Percentiles rank a stretch among this genome's conserved stretches.
phyloP scores from a whole-genome alignment of 169 alveolate genomes.

The Cryptosporidium bovis region DNA sequence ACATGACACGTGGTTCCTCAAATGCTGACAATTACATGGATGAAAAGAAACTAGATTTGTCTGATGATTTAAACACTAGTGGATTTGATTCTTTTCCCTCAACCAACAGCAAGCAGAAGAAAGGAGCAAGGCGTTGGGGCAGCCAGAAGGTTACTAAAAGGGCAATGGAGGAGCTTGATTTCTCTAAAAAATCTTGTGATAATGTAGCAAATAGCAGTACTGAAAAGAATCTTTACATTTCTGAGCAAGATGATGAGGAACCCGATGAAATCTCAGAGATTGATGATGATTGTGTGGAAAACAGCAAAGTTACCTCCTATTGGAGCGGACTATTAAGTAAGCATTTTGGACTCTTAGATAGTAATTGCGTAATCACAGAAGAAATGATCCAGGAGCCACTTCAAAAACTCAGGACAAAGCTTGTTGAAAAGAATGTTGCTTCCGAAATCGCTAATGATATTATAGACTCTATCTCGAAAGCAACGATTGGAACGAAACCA shows the following conservation, averaged over 20 bases:
- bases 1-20: slow-evolving; percentile 24
- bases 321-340: slow-evolving; percentile 85
- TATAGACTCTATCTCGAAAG: slow-evolving; percentile 85
- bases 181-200: slow-evolving; percentile 52
- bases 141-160: slow-evolving; percentile 73
- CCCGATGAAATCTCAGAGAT: slow-evolving; percentile 76
- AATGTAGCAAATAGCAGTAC: slow-evolving; percentile 29
- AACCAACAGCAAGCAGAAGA: slow-evolving; percentile 12
- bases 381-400: slow-evolving; percentile 88
- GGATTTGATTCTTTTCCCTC: neutral
- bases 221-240: slow-evolving; percentile 9
- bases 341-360: slow-evolving; percentile 84
- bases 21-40: neutral
- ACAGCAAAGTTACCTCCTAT: slow-evolving; percentile 81
- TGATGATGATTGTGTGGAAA: slow-evolving; percentile 77
- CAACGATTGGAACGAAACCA: slow-evolving; percentile 87
- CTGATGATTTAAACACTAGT: slow-evolving; percentile 1
- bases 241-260: slow-evolving; percentile 1
- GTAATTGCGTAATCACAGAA: slow-evolving; percentile 86
- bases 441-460: slow-evolving; percentile 88
- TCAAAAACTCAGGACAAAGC: slow-evolving; percentile 83
- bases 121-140: slow-evolving; percentile 62
- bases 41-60: neutral
- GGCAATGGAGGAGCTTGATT: slow-evolving; percentile 70
- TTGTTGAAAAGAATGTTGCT: slow-evolving; percentile 92